Evolutionary conservation across 2,329 filamentous ascomycete species (phyloP), one percentile per base, ranked within the genome.

Genomic region (Fusarium sp.): DNA sequence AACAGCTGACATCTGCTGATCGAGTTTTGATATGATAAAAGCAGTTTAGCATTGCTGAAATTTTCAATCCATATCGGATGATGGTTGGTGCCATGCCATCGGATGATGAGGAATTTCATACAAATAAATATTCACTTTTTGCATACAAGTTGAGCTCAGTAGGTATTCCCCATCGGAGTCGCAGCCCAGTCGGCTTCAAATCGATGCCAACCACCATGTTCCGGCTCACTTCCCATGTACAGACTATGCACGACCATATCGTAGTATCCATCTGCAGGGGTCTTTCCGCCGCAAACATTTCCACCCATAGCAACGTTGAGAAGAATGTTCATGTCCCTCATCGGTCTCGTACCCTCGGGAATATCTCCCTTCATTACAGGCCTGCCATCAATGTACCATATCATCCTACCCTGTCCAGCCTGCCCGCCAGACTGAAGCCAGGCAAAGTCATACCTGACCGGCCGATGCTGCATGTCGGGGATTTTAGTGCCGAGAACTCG

Each of bases 281-380:
- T 75, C 70, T 80, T 81, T 0, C 85, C 85, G 17, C 80, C 75
- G 66, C 85, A 88, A 7, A 88, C 86, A 59, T 85, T 87, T 0
- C 87, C 87, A 0, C 87, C 87, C 83, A 89, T 88, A 2, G 87
- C 87, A n/a, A 89, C 80, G 58, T 89, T 89, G 18, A 89, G 80
- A 60, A 88, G 75, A 11, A 89, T 76, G 18, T 81, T 82, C 76
- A 83, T 88, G 25, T 88, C 86, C 55, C 83, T 81, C 76, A 89
- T 80, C 8, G 82, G 80, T 14, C 87, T 77, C 4, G 84, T 87
- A 0, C 85, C 85, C 3, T 72, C 67, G 0, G 87, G 87, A 23
- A 87, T 84, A 4, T 74, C 69, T 0, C 80, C 85, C 75, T 84
- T 87, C 86, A 89, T 88, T 2, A 88, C 83, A 0, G 85, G 79